Percentiles rank a stretch among this genome's conserved stretches.
Conservation (phyloP, 2,329 filamentous ascomycete species). For the Alternaria burnsii region DNA sequence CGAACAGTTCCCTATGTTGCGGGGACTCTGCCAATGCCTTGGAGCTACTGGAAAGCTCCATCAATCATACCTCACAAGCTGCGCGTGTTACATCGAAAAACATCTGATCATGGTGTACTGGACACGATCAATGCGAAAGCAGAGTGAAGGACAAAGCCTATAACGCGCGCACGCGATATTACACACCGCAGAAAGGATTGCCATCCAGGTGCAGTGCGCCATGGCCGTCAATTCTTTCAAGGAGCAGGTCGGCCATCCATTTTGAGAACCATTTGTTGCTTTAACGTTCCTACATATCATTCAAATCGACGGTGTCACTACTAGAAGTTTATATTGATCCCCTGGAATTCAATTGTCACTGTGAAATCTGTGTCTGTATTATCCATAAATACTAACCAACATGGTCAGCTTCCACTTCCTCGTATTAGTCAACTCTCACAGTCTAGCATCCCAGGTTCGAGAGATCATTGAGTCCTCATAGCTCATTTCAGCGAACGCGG, state of each 20-base stretch:
- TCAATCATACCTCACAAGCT: neutral
- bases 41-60: neutral
- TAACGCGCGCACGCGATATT: neutral
- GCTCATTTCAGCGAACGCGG: neutral
- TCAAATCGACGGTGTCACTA: neutral
- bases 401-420: neutral
- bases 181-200: neutral
- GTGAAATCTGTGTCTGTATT: neutral
- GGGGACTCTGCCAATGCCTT: neutral
- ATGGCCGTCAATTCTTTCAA: rapidly evolving
- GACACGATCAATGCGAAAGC: neutral
- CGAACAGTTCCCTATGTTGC: neutral
- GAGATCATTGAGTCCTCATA: neutral
- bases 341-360: neutral
- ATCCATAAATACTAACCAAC: neutral
- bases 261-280: too few relatives aligned
- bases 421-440: neutral
- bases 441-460: neutral
- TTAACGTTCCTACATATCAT: neutral
- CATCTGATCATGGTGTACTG: neutral
- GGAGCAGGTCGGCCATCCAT: neutral
- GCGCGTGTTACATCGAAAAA: neutral
- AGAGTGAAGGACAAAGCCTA: neutral
- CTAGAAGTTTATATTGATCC: neutral
- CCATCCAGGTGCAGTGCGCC: neutral